These are phyloP conservation scores for Trametes polyzona DNA, from an alignment of 1,284 basidiomycete species.

Conservation along the genomic window DNA sequence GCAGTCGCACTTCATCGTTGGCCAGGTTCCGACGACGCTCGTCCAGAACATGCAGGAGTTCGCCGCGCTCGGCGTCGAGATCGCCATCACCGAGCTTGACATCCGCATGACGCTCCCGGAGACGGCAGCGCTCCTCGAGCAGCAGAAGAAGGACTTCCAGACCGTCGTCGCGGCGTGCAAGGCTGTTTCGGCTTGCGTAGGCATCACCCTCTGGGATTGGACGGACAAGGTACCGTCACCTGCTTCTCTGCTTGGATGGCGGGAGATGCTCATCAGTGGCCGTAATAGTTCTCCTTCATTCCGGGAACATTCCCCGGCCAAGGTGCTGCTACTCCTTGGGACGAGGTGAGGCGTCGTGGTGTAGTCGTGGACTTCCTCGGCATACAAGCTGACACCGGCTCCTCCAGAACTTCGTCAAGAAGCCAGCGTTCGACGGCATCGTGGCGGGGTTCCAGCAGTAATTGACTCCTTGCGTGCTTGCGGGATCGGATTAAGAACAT, in stretches of 20 bases:
- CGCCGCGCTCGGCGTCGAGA: constrained; percentile 53
- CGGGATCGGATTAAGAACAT: background rate
- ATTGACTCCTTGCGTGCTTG: background rate
- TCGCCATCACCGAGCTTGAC: constrained; percentile 61
- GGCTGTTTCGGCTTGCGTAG: constrained; percentile 46
- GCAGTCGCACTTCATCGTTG: constrained; percentile 56
- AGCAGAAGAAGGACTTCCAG: constrained; percentile 54
- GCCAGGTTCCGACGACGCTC: constrained; percentile 44
- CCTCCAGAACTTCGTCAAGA: constrained; percentile 30
- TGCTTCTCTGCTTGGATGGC: background rate
- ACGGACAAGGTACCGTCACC: constrained; percentile 42
- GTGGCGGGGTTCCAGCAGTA: constrained; percentile 25
- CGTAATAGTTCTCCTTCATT: constrained; percentile 39
- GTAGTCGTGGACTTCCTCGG: background rate
- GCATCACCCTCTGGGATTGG: constrained; percentile 55
- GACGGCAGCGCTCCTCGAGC: constrained; percentile 47
- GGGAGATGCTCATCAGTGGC: constrained; percentile 24
- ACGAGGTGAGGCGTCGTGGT: constrained; percentile 26
- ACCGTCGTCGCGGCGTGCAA: constrained; percentile 50
- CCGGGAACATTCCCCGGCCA: constrained; percentile 37
- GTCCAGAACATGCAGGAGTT: constrained; percentile 48
- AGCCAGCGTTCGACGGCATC: constrained; percentile 36
- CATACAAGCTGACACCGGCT: background rate
- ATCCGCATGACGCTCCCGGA: constrained; percentile 56
- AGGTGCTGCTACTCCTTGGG: constrained; percentile 39